Percentiles rank a stretch among this genome's conserved stretches.
These are phyloP conservation scores for Knoxdaviesia capensis DNA, from an alignment of 2,329 filamentous ascomycete genomes.

Conservation along the genomic window DNA sequence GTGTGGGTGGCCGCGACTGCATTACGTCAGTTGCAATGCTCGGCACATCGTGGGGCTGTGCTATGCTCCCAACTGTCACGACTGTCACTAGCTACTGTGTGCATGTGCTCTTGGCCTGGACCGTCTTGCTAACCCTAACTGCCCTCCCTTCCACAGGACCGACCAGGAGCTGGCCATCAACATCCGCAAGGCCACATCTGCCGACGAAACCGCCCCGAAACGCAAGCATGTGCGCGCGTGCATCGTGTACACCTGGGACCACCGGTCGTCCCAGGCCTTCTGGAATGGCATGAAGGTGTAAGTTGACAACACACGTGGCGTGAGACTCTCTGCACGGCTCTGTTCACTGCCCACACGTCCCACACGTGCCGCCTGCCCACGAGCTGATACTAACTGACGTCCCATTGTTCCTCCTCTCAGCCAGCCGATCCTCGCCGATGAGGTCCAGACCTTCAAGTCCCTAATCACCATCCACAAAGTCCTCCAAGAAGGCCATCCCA, in stretches of 20 bases:
- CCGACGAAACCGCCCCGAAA: constrained; percentile 48
- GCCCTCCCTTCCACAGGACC: constrained; percentile 23
- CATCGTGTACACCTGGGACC: constrained; percentile 98
- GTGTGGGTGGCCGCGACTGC: too few species aligned
- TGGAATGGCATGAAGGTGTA: constrained; percentile 99
- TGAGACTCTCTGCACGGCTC: not conserved
- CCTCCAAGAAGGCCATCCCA: constrained; percentile 84
- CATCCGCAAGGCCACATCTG: constrained; percentile 49
- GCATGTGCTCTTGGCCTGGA: too few species aligned
- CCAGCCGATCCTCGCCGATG: constrained; percentile 93
- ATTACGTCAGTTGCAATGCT: too few species aligned
- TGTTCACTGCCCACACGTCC: too few species aligned
- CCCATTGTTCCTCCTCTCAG: constrained; percentile 19
- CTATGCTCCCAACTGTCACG: too few species aligned
- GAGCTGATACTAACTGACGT: constrained; percentile 1
- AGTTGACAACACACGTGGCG: constrained; percentile 16
- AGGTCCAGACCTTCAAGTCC: constrained; percentile 97
- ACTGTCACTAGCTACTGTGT: too few species aligned
- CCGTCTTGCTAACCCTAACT: too few species aligned
- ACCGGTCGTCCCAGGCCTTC: constrained; percentile 86
- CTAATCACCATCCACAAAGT: constrained; percentile 96
- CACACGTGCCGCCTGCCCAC: not conserved
- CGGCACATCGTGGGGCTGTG: too few species aligned
- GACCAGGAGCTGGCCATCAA: constrained; percentile 50
- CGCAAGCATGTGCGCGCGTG: constrained; percentile 93